Conservation (phyloP, 495 filamentous ascomycete genomes). For the Ramalina intermedia region DNA sequence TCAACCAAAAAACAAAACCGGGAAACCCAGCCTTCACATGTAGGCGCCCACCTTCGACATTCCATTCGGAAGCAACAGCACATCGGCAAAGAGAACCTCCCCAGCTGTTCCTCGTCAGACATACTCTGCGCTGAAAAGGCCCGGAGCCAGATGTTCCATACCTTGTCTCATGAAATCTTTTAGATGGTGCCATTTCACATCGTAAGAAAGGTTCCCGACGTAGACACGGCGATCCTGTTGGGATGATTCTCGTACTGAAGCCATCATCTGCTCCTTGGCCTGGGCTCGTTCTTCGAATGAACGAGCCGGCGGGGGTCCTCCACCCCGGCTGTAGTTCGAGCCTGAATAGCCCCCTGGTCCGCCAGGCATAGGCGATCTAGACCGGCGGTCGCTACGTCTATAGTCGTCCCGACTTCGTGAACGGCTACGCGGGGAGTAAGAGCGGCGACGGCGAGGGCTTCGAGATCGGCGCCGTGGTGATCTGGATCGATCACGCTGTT, state of each 20-base stretch:
- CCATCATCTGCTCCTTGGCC: constrained; percentile 92
- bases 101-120: constrained; percentile 52
- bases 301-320: constrained; percentile 51
- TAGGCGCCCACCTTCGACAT: constrained; percentile 99
- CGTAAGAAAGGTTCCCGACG: constrained; percentile 95
- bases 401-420: constrained; percentile 84
- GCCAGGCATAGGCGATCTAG: constrained; percentile 72
- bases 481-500: constrained; percentile 87
- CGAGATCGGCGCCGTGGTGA: constrained; percentile 81
- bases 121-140: constrained; percentile 7
- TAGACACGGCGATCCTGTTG: constrained; percentile 99
- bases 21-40: constrained; percentile 77
- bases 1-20: constrained; percentile 54
- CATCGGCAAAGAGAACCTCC: constrained; percentile 99
- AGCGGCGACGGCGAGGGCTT: constrained; percentile 65
- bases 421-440: constrained; percentile 85
- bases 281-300: constrained; percentile 70
- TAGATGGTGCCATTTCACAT: constrained; percentile 99
- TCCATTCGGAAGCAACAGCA: constrained; percentile 99
- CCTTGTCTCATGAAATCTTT: constrained; percentile 99
- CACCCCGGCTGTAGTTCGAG: constrained; percentile 42
- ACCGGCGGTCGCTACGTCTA: constrained; percentile 64
- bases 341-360: constrained; percentile 51
- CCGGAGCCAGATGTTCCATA: constrained; percentile 25
- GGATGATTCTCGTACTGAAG: constrained; percentile 77